phyloP scores from a whole-genome alignment of 2,329 filamentous ascomycete species.

The Arthrobotrys conoides region DNA sequence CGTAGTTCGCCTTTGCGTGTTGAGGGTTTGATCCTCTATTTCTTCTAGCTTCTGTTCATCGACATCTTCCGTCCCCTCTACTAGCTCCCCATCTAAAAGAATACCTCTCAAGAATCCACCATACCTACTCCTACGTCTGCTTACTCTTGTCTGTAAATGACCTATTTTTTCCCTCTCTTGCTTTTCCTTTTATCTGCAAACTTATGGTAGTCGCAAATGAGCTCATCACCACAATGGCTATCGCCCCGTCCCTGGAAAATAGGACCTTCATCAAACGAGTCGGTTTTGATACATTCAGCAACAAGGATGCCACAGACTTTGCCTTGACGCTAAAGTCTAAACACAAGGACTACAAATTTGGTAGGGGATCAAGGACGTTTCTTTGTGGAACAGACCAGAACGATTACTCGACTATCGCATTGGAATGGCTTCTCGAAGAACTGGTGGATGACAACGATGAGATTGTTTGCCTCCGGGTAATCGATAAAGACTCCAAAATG shows the following conservation, averaged over 20 bases:
- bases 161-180: slow-evolving; percentile 35
- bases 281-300: slow-evolving; percentile 81
- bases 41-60: not conserved
- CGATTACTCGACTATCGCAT: slow-evolving; percentile 89
- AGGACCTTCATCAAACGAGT: slow-evolving; percentile 78
- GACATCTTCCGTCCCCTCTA: not conserved
- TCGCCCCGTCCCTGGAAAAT: slow-evolving; percentile 56
- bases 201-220: slow-evolving; percentile 34
- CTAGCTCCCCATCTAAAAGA: not conserved
- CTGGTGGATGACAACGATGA: slow-evolving; percentile 94
- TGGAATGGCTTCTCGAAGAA: slow-evolving; percentile 93
- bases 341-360: slow-evolving; percentile 86
- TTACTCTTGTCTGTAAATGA: not conserved
- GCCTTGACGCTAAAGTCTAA: slow-evolving; percentile 87
- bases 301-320: slow-evolving; percentile 77
- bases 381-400: slow-evolving; percentile 93
- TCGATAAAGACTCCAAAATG: slow-evolving; percentile 84
- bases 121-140: not conserved
- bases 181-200: slow-evolving; percentile 6
- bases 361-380: slow-evolving; percentile 86
- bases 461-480: slow-evolving; percentile 88
- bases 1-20: not conserved
- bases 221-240: slow-evolving; percentile 47
- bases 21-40: slow-evolving; percentile 13
- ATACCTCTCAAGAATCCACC: not conserved